Percentiles rank a stretch among this genome's conserved stretches.
Conservation (phyloP, 768 basidiomycete species). For the Infundibulicybe gibba region DNA sequence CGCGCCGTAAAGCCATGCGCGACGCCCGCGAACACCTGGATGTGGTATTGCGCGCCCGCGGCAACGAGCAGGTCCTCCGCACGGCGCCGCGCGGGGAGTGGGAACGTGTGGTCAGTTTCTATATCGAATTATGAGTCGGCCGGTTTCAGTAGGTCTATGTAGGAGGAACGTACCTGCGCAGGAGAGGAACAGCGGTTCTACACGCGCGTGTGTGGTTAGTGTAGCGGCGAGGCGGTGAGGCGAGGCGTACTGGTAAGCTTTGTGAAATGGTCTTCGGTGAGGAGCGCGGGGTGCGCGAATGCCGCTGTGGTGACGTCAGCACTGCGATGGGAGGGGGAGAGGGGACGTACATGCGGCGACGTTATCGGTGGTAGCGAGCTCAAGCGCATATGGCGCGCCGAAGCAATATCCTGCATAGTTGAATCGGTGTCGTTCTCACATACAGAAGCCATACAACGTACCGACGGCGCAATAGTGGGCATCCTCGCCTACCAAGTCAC, state of each 20-base stretch:
- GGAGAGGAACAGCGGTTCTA: slow-evolving; percentile 52
- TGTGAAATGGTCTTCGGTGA: slow-evolving; percentile 45
- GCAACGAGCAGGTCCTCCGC: slow-evolving; percentile 55
- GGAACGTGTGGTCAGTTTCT: slow-evolving; percentile 58
- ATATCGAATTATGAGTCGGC: background rate
- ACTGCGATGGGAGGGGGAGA: background rate
- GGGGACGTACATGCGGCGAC: slow-evolving; percentile 44
- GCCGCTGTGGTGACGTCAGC: slow-evolving; percentile 31
- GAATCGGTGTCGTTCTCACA: background rate
- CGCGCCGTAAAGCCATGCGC: slow-evolving; percentile 47
- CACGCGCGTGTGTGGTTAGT: background rate
- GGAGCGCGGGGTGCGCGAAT: slow-evolving; percentile 50
- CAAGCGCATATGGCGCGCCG: slow-evolving; percentile 48
- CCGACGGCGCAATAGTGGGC: background rate
- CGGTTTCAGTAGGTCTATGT: background rate
- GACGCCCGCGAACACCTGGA: slow-evolving; percentile 54
- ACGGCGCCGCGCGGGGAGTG: slow-evolving; percentile 43
- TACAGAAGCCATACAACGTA: background rate
- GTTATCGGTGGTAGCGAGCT: slow-evolving; percentile 40
- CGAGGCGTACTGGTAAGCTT: slow-evolving; percentile 42
- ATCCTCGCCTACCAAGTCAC: background rate
- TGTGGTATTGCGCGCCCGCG: slow-evolving; percentile 47
- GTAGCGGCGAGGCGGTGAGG: background rate
- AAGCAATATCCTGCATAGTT: slow-evolving; percentile 52
- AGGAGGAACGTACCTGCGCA: slow-evolving; percentile 42